Evolutionary conservation across 78 protist species (phyloP), one percentile per base, ranked within the genome.

Genomic region (Emiliania huxleyi): DNA sequence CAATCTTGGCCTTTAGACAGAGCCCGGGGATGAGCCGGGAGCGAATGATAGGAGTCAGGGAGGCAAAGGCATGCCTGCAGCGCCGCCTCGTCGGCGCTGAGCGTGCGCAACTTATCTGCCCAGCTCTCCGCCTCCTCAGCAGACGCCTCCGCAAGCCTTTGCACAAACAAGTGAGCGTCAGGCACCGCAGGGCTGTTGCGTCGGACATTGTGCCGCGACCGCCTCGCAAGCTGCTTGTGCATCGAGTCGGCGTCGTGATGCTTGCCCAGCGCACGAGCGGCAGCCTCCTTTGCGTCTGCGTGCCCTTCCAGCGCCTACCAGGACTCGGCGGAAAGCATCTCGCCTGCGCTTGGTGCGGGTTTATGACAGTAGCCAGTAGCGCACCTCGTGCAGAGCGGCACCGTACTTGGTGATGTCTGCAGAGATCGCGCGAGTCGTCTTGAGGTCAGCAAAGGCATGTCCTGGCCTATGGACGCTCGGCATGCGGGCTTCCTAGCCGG

Each of bases 361-460:
- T n/a, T n/a, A n/a, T n/a, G n/a, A n/a, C n/a, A n/a, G n/a, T n/a
- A n/a, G n/a, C n/a, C n/a, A n/a, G n/a, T n/a, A n/a, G n/a, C n/a
- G 62, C 37, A 73, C 42, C 69, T 69, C 42, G 52, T 84, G 5
- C 90, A 92, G 35, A 3, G 29, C 6, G 11, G 89, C 94, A 35
- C 90, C 62, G 35, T 33, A 73, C 71, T 84, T 52, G 77, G 73
- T n/a, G 52, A 49, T 46, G 77, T 92, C 94, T 0, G 69, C 48
- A 1, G 94, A 6, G 33, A 92, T 12, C 21, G 91, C 25, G 35
- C 62, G 55, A 18, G 91, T 49, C 38, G 40, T 11, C 75, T 73
- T 92, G 12, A 81, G 25, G 40, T 81, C 89, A 5, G 89, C 55
- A 29, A 81, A 81, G 38, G 43, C 44, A 40, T 44, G 48, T 12